These are phyloP conservation scores for Phytophthora pseudosyringae DNA, from an alignment of 352 stramenopile species.

Conservation along the genomic window DNA sequence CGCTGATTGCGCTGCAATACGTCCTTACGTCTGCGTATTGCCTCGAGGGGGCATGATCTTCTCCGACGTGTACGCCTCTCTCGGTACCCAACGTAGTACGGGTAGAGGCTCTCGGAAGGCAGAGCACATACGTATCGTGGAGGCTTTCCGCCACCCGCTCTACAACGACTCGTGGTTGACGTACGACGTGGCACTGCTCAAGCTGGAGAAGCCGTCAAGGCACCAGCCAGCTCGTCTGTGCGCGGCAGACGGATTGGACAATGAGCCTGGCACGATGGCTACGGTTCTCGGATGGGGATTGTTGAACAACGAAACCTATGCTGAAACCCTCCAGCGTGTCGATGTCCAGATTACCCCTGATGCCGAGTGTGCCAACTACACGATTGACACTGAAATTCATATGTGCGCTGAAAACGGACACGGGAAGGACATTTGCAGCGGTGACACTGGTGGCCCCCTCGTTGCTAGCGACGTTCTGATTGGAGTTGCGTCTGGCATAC, in stretches of 20 bases:
- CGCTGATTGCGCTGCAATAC: too few species aligned
- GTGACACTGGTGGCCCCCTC: not conserved
- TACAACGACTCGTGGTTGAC: too few species aligned
- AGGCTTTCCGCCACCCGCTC: constrained; percentile 2
- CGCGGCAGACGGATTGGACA: constrained; percentile 39
- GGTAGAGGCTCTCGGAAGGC: not conserved
- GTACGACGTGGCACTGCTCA: constrained; percentile 49
- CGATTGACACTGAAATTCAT: not conserved
- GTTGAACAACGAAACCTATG: constrained; percentile 25
- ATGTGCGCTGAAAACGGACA: not conserved
- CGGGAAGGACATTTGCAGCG: not conserved
- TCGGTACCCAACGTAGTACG: not conserved
- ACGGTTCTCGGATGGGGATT: constrained; percentile 50
- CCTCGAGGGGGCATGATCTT: constrained; percentile 27
- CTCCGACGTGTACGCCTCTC: not conserved
- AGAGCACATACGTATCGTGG: constrained; percentile 1
- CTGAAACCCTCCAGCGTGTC: constrained; percentile 43
- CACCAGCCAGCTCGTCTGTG: constrained; percentile 30
- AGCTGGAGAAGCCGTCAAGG: constrained; percentile 38
- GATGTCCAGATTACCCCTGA: constrained; percentile 51
- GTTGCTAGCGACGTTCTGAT: not conserved
- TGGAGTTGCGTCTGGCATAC: not conserved
- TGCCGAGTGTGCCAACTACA: constrained; percentile 37
- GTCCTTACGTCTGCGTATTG: constrained; percentile 65
- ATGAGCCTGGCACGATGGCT: constrained; percentile 44